Evolutionary conservation across 1,284 basidiomycete species (phyloP).

Genomic region (Ceratobasidium sp.): DNA sequence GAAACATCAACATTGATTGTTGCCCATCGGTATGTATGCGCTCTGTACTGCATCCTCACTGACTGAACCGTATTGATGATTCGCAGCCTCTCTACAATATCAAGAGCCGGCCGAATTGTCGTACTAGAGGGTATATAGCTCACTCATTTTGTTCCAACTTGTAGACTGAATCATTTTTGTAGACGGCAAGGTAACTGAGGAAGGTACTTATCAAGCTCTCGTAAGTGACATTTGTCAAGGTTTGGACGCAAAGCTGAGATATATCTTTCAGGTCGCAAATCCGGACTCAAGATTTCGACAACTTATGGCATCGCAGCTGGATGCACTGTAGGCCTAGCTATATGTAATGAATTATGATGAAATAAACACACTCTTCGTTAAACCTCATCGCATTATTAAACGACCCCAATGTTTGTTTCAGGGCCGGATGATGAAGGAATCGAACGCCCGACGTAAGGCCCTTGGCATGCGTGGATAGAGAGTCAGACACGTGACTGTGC

Average conservation of each 20-base stretch:
- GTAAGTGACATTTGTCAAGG: constrained; percentile 60
- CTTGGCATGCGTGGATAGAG: no score
- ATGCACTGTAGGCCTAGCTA: constrained; percentile 56
- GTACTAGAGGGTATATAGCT: constrained; percentile 79
- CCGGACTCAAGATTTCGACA: constrained; percentile 81
- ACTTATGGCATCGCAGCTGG: constrained; percentile 89
- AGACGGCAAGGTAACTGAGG: constrained; percentile 87
- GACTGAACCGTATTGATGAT: neutral
- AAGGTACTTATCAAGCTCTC: constrained; percentile 85
- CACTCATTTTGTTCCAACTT: neutral
- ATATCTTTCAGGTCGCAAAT: constrained; percentile 66
- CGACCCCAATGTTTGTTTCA: no score
- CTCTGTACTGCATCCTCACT: neutral
- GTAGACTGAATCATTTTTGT: constrained; percentile 14
- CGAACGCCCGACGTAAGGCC: no score
- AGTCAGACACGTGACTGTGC: no score
- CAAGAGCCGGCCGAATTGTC: constrained; percentile 85
- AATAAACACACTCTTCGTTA: no score
- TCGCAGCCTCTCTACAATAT: constrained; percentile 81
- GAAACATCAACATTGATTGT: constrained; percentile 91
- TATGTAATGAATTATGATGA: no score
- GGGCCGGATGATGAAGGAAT: no score
- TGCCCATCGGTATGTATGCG: constrained; percentile 69
- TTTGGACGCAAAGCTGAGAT: neutral
- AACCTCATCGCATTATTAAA: no score